A percentile compares a stretch with the other conserved stretches of the same genome.
Conservation (phyloP, 169 alveolate genomes). For the Amoebophrya sp. region DNA sequence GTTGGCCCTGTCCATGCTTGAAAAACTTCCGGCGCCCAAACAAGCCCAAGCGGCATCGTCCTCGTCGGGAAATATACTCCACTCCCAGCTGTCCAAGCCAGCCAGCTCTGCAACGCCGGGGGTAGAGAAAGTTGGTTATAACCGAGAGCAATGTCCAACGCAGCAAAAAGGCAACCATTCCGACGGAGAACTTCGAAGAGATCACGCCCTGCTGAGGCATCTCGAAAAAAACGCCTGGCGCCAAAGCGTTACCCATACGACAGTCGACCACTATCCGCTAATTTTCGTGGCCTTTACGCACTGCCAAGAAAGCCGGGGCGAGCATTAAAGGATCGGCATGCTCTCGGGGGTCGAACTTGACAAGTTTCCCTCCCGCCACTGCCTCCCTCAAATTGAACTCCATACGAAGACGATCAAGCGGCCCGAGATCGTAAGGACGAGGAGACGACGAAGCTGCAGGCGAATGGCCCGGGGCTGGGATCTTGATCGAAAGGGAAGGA, state of each 20-base stretch:
- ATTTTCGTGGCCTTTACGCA: not conserved
- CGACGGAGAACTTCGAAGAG: too few relatives aligned
- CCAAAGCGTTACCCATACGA: not conserved
- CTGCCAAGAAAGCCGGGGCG: not conserved
- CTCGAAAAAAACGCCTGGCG: not conserved
- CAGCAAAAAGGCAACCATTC: too few relatives aligned
- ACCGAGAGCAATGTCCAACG: too few relatives aligned
- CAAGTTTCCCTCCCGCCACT: not conserved
- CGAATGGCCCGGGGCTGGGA: not conserved
- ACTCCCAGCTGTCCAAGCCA: too few relatives aligned
- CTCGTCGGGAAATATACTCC: too few relatives aligned
- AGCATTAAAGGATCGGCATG: not conserved
- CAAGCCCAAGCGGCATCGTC: not conserved
- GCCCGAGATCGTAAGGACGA: not conserved
- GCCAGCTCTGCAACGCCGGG: too few relatives aligned
- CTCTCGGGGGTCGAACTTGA: not conserved
- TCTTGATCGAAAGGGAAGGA: not conserved
- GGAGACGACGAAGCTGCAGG: not conserved
- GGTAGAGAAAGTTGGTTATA: too few relatives aligned
- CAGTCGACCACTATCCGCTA: not conserved
- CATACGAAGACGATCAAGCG: not conserved
- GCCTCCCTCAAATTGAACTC: not conserved
- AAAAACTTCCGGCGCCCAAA: not conserved
- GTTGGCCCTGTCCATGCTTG: not conserved
- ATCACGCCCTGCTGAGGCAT: not conserved